Evolutionary conservation across 495 filamentous ascomycete species (phyloP), one percentile per base, ranked within the genome.

Genomic region (Penicillium tannophilum): DNA sequence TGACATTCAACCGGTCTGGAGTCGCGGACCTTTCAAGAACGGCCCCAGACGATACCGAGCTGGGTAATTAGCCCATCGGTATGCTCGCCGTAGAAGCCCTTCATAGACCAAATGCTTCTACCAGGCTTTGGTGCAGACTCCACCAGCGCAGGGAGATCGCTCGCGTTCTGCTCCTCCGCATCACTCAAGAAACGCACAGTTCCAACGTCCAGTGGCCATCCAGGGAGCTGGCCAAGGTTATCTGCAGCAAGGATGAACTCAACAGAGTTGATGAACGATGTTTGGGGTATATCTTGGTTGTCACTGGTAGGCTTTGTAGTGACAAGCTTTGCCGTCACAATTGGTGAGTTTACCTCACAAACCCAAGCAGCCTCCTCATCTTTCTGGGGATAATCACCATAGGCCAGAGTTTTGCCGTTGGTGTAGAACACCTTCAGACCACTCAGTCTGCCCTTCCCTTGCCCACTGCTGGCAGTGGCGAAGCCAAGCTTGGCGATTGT

Each of bases 161-260:
- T 44, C n/a, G 42, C 16, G 42, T 11, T 44, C 11, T 20, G 42
- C 16, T 44, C 42, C 6, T 23, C 42, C n/a, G 6, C 42, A 20
- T 44, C 42, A 20, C 42, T 44, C 17, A 44, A 20, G 42, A 44
- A 44, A 20, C 42, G 42, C 20, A 44, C 42, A 44, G 42, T 44
- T 6, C n/a, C n/a, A 20, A 44, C 42, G 20, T 44, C 42, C 20
- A 44, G 42, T 6, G 42, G 42, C 42, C 42, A 44, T 20, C 42
- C 42, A 44, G 42, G 42, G 42, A 44, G 42, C 42, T 44, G 42
- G n/a, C 42, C 42, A 6, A 44, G 42, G 42, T 44, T 44, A 44
- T 44, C 42, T 23, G 42, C 42, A 44, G 42, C 42, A 11, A 44
- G 42, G 5, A 44, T 11, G 4, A 44, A 44, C 42, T 44, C 42